Evolutionary conservation across 2,329 filamentous ascomycete genomes (phyloP), one percentile per base, ranked within the genome.

Genomic region (Xylariaceae sp.): DNA sequence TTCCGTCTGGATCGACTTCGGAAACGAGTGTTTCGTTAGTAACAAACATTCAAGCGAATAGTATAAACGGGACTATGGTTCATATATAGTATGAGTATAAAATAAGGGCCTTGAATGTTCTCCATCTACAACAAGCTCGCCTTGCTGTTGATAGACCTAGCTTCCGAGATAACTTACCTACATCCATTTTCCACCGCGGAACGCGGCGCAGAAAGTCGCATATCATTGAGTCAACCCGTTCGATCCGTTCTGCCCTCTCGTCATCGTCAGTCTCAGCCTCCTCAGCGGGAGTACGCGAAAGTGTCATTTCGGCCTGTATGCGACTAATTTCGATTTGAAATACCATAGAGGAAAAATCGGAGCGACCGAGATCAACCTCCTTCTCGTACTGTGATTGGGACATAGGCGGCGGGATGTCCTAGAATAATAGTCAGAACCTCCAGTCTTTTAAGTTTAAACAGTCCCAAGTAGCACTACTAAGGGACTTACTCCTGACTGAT

Each of bases 161-260:
- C 8, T 30, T 2, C 11, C 2, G 16, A 30, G n/a, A 45, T n/a
- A 39, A 58, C 56, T 46, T 30, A 58, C 56, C 50, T 15, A 75
- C 55, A 24, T 70, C 67, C 61, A 70, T 69, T 53, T 76, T 76
- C 67, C 71, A 73, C 26, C 64, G 65, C 3, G 73, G 73, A 7
- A 76, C 59, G 32, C 71, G 68, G 24, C 74, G 64, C 16, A 71
- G 59, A 69, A 72, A 75, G 48, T 71, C 72, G 27, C 71, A 69
- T 11, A 75, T 66, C 43, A 64, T 70, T 4, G 70, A 67, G 50
- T 75, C 73, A 21, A 69, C 70, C 42, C 72, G 67, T 18, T 69
- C 63, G 24, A 68, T 66, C 18, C 57, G 55, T 35, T 64, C 62
- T 32, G 37, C 21, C 43, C 62, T 63, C 42, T 64, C 60, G 26